A percentile compares a stretch with the other conserved stretches of the same genome.
These are phyloP conservation scores for Tolypocladium amazonense DNA, from an alignment of 2,329 filamentous ascomycete species.

Conservation along the genomic window DNA sequence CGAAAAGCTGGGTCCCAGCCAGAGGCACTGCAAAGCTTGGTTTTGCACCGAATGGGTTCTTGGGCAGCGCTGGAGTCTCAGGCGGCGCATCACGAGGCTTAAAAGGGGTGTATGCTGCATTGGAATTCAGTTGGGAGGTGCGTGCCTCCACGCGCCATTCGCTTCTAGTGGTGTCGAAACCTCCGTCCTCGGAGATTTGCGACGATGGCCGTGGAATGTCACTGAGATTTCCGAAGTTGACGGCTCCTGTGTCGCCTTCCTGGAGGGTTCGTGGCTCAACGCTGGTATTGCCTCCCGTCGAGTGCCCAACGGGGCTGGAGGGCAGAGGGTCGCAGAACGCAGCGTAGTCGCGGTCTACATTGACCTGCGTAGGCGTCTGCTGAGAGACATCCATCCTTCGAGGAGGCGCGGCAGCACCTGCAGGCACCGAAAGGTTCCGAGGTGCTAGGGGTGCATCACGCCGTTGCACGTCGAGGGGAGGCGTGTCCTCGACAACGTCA, in stretches of 20 bases:
- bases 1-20: constrained; percentile 40
- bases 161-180: constrained; percentile 25
- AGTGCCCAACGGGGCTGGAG: constrained; percentile 15
- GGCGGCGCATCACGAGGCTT: constrained; percentile 19
- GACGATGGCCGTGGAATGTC: constrained; percentile 26
- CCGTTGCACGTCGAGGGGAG: neutral
- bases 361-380: constrained; percentile 45
- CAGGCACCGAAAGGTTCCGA: neutral
- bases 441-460: neutral
- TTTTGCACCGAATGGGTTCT: constrained; percentile 35
- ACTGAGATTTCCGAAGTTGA: constrained; percentile 31
- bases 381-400: constrained; percentile 34
- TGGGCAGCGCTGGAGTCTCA: constrained; percentile 38
- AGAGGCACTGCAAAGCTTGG: constrained; percentile 21
- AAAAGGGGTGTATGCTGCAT: constrained; percentile 18
- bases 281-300: constrained; percentile 14
- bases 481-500: neutral
- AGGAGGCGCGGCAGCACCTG: neutral
- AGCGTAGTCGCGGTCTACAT: constrained; percentile 46
- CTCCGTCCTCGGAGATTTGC: constrained; percentile 30
- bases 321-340: constrained; percentile 22
- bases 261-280: constrained; percentile 26
- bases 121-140: constrained; percentile 21
- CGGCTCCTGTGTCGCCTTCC: constrained; percentile 39
- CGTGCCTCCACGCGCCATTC: constrained; percentile 26